Evolutionary conservation across 1,139 yeast genomes (phyloP).

Genomic region (Nakaseomyces nivariensis): DNA sequence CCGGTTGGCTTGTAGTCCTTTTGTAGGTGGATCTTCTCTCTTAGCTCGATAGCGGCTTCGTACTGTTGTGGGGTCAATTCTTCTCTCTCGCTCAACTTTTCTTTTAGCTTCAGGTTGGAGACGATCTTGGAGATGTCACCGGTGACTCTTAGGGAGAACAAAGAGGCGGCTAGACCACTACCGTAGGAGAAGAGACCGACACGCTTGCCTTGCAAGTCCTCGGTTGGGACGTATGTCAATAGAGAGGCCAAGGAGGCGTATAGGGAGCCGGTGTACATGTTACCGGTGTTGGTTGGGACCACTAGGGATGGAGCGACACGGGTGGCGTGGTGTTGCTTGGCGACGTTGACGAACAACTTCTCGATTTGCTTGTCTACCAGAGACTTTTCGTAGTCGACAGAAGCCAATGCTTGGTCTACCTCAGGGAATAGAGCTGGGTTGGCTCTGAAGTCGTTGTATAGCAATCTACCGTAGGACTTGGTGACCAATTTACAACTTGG

Average conservation of each 20-base stretch:
- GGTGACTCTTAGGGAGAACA: constrained; percentile 67
- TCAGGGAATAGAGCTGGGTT: constrained; percentile 57
- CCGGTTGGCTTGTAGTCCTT: constrained; percentile 76
- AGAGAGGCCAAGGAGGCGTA: constrained; percentile 83
- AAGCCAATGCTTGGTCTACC: constrained; percentile 44
- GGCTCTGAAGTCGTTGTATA: constrained; percentile 76
- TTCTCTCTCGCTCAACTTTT: constrained; percentile 54
- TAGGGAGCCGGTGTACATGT: constrained; percentile 94
- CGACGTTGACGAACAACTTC: constrained; percentile 70
- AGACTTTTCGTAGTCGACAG: constrained; percentile 65
- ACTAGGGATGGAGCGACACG: constrained; percentile 73
- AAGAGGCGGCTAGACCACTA: constrained; percentile 90
- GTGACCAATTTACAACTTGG: constrained; percentile 95
- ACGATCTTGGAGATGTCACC: constrained; percentile 73
- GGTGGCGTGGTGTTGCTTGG: constrained; percentile 60
- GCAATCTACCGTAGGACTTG: constrained; percentile 86
- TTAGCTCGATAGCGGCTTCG: constrained; percentile 68
- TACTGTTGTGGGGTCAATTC: constrained; percentile 68
- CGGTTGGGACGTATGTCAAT: constrained; percentile 65
- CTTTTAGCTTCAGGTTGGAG: constrained; percentile 55
- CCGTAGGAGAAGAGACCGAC: constrained; percentile 94
- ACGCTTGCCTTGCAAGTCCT: constrained; percentile 69
- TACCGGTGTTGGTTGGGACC: constrained; percentile 96
- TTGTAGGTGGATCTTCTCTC: constrained; percentile 84
- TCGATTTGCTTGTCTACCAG: constrained; percentile 74